Base-by-base conservation (phyloP, 192 early-diverging fungal genomes). In the Coemansia reversa region DNA sequence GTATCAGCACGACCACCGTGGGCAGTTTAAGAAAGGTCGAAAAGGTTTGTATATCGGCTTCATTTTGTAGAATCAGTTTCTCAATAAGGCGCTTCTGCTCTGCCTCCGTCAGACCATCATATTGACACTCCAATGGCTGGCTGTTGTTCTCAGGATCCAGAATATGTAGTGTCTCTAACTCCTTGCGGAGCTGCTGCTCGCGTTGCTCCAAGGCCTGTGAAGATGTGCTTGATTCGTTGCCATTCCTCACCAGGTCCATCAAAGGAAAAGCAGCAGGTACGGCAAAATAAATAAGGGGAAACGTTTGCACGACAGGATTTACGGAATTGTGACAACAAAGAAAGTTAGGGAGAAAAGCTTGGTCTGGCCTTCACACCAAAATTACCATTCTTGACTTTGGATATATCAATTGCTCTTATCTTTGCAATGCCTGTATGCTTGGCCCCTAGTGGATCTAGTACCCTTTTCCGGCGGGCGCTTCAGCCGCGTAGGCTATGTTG, bases 21-120 rank as follows among this genome's bases (percentile, higher is more conserved):
- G 69, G 66, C 47, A 72, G 63, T 48, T 72, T 72, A 5, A 78
- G 67, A 23, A 78, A 72, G 5, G 63, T 55, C 7, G 76, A 72
- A 25, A 78, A 72, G 45, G 67, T 58, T 23, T 54, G 58, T n/a
- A 78, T 78, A 60, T 78, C 76, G 3, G 76, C 66, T 29, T 78
- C 70, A 53, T 56, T 78, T 57, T 78, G 59, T 7, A 69, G n/a
- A 23, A 57, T 47, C 42, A 78, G 70, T 42, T 65, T 69, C 39
- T 72, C 57, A 9, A 78, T 55, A 14, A 66, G 42, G 3, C 66
- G 66, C 55, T 52, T 52, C 53, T 66, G 66, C 52, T 72, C 70
- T 22, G 51, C 60, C 45, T 59, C 67, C 23, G 58, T 72, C 55
- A 72, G 66, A 5, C 61, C 35, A 27, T 72, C 75, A 54, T 55